These are phyloP conservation scores for Brassica hybrid DNA, from an alignment of 441 rosid species.

Conservation along the genomic window DNA sequence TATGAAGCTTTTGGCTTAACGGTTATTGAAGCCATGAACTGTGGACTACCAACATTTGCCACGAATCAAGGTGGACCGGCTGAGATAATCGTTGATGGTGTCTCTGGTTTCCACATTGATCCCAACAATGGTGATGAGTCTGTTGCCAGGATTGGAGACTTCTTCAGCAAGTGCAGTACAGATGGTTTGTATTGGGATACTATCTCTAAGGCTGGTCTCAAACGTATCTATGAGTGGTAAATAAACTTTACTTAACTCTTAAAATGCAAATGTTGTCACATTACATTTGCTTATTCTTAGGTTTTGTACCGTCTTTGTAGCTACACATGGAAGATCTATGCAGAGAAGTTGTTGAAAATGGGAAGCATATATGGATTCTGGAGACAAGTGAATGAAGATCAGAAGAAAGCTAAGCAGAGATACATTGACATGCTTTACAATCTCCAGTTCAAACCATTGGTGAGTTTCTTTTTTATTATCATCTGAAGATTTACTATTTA, in stretches of 20 bases:
- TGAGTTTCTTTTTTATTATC: slow-evolving; percentile 34
- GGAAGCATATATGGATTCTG: too few species aligned
- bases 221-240: slow-evolving; percentile 84
- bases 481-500: not conserved
- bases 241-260: not conserved
- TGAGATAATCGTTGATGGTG: slow-evolving; percentile 52
- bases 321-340: slow-evolving; percentile 85
- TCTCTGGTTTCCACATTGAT: too few species aligned
- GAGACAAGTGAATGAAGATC: too few species aligned
- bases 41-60: slow-evolving; percentile 91
- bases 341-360: slow-evolving; percentile 38
- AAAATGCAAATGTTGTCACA: not conserved
- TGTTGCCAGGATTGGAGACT: too few species aligned
- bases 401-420: too few species aligned
- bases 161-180: too few species aligned
- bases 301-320: slow-evolving; percentile 45
- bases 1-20: slow-evolving; percentile 96
- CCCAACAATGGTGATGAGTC: too few species aligned
- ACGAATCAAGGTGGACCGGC: slow-evolving; percentile 96
- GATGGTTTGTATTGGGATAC: too few species aligned
- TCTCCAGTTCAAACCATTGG: slow-evolving; percentile 78
- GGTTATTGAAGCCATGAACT: slow-evolving; percentile 95
- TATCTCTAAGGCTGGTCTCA: slow-evolving; percentile 69
- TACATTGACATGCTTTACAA: slow-evolving; percentile 69
- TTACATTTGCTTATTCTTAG: not conserved